Conservation (phyloP, 495 filamentous ascomycete genomes). For the Xylaria telfairii region DNA sequence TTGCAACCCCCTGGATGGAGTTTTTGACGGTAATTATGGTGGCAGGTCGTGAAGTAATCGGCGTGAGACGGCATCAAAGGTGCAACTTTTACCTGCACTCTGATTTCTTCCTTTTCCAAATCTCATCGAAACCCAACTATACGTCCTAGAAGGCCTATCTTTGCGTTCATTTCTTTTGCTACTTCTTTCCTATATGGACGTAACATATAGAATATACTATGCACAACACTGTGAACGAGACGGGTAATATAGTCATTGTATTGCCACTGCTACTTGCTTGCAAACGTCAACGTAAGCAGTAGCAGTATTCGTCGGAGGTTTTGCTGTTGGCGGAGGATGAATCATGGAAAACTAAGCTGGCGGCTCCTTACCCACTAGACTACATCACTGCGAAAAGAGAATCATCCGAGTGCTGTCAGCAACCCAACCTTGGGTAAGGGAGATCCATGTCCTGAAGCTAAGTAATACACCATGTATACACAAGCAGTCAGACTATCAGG, state of each 20-base stretch:
- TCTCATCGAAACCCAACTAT: not conserved
- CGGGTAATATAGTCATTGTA: not conserved
- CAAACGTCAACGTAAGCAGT: not conserved
- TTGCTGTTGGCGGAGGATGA: not conserved
- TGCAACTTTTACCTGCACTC: not conserved
- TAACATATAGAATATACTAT: not conserved
- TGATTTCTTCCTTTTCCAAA: not conserved
- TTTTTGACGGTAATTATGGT: not conserved
- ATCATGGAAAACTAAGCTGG: not conserved
- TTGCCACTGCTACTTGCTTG: not conserved
- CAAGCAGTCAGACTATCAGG: not conserved
- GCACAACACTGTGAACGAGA: not conserved
- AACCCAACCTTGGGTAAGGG: not conserved
- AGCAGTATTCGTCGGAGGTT: not conserved
- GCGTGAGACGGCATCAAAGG: not conserved
- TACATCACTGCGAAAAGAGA: not conserved
- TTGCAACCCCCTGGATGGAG: not conserved
- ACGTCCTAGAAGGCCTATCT: not conserved
- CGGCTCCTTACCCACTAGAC: not conserved
- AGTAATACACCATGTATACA: not conserved
- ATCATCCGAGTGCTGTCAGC: slow-evolving; percentile 12
- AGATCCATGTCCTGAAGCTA: slow-evolving; percentile 1
- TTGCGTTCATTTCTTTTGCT: not conserved
- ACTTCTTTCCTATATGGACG: not conserved
- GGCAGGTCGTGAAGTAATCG: not conserved